A percentile compares a stretch with the other conserved stretches of the same genome.
These are phyloP conservation scores for Pseudozyma sp. DNA, from an alignment of 1,284 basidiomycete species.

Conservation along the genomic window DNA sequence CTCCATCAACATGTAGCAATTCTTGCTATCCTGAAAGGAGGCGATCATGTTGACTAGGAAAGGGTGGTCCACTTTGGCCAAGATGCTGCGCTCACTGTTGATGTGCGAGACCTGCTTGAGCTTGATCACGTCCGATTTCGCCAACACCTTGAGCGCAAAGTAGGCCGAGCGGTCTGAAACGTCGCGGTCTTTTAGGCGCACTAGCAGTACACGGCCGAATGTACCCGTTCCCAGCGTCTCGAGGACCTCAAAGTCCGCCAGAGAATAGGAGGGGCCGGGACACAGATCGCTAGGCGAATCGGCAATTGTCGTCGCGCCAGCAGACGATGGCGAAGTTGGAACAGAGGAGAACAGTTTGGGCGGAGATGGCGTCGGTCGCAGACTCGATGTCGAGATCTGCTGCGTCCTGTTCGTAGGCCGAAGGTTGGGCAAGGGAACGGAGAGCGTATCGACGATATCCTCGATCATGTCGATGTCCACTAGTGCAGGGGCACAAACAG, in stretches of 20 bases:
- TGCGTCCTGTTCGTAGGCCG: neutral
- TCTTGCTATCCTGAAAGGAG: conserved; percentile 70
- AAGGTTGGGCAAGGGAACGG: neutral
- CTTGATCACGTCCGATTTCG: conserved; percentile 72
- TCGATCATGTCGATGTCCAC: conserved; percentile 22
- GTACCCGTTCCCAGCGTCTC: conserved; percentile 61
- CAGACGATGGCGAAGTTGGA: conserved; percentile 4
- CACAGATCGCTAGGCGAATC: neutral
- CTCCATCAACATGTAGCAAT: conserved; percentile 73
- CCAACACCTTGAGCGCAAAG: conserved; percentile 73
- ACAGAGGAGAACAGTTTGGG: conserved; percentile 1
- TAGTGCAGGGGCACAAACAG: neutral
- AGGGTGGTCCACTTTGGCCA: conserved; percentile 64
- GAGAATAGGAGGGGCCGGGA: conserved; percentile 9
- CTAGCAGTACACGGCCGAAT: conserved; percentile 62
- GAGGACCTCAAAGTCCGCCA: conserved; percentile 53
- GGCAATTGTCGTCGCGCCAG: neutral
- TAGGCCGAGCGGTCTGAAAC: conserved; percentile 48
- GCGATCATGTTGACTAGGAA: conserved; percentile 61
- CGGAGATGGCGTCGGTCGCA: neutral
- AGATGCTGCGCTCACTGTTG: conserved; percentile 72
- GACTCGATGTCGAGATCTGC: neutral
- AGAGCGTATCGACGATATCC: neutral
- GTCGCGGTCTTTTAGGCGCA: conserved; percentile 34
- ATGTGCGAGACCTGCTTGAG: conserved; percentile 74